These are phyloP conservation scores for Didymellaceae sp. DNA, from an alignment of 2,329 filamentous ascomycete species.

Conservation along the genomic window DNA sequence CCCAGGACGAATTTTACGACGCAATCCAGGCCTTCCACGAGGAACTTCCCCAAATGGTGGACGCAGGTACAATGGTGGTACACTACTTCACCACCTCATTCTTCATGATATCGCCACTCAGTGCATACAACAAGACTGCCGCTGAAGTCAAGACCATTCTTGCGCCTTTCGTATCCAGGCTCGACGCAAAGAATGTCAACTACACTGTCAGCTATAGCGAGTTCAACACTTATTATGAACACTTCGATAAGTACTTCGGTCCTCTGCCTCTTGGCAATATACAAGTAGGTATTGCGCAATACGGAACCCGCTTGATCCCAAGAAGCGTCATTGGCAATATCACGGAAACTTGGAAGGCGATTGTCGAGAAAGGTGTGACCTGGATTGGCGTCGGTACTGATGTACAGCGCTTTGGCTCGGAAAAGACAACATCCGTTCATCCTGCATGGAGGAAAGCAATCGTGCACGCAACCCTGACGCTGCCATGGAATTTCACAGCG, in stretches of 20 bases:
- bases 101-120: constrained; percentile 29
- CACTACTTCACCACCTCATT: constrained; percentile 25
- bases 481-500: constrained; percentile 29
- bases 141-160: constrained; percentile 23
- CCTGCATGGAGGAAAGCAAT: constrained; percentile 32
- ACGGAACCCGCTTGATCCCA: constrained; percentile 26
- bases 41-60: constrained; percentile 27
- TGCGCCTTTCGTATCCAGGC: constrained; percentile 22
- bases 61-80: constrained; percentile 25
- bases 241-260: constrained; percentile 33
- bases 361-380: constrained; percentile 26
- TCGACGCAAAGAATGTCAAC: constrained; percentile 21
- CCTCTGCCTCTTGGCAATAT: constrained; percentile 30
- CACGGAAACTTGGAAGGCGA: constrained; percentile 20
- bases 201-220: constrained; percentile 20
- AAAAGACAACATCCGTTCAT: constrained; percentile 29
- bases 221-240: constrained; percentile 29
- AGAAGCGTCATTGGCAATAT: constrained; percentile 22
- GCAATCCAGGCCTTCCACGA: constrained; percentile 29
- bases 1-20: constrained; percentile 23
- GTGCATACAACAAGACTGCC: constrained; percentile 27
- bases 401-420: constrained; percentile 19
- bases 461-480: constrained; percentile 25
- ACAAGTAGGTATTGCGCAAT: constrained; percentile 28
- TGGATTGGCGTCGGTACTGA: constrained; percentile 29